Evolutionary conservation across 768 basidiomycete species (phyloP), one percentile per base, ranked within the genome.

Genomic region (Imleria badia): DNA sequence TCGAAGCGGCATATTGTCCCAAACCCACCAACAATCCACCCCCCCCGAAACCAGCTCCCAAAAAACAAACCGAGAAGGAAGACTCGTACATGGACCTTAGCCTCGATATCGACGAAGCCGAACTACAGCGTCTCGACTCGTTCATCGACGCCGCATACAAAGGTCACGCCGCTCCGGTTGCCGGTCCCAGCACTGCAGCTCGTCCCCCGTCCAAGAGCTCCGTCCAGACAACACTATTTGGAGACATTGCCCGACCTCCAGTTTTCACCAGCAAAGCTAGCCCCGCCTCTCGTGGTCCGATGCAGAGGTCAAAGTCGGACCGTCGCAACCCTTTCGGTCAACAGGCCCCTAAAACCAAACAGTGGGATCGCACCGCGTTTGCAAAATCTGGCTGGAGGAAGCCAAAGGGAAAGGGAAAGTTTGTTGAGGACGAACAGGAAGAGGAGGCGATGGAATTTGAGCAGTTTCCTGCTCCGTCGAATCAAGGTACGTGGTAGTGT

Each of bases 281-380:
- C 22, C 45, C 58, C 48, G 23, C 63, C 56, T 59, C 69, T 72
- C 69, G 70, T 22, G 62, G 73, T 36, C 70, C 75, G 6, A 59
- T 76, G 35, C 75, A 75, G 55, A 68, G 75, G 51, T 73, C 74
- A 15, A 80, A 77, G 58, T 79, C 83, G 0, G 67, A 70, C 17
- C 56, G 55, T 26, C 66, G 71, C 7, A 68, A 76, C 56, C 66
- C 70, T 0, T 84, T 83, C 55, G 82, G 82, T 10, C 77, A 80
- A 45, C 81, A 81, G 53, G 76, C 81, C 6, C 77, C 77, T 19
- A 85, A 88, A 69, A 83, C 80, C 1, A 98, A 96, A 75, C 75
- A 78, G 44, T 99, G 97, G 97, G 94, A 98, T 66, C 86, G 91
- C 22, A 92, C 94, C 0, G 84, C 76, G 13, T 96, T 91, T 64